Base-by-base conservation (phyloP, 2,329 filamentous ascomycete genomes). In the Nectriaceae sp. region DNA sequence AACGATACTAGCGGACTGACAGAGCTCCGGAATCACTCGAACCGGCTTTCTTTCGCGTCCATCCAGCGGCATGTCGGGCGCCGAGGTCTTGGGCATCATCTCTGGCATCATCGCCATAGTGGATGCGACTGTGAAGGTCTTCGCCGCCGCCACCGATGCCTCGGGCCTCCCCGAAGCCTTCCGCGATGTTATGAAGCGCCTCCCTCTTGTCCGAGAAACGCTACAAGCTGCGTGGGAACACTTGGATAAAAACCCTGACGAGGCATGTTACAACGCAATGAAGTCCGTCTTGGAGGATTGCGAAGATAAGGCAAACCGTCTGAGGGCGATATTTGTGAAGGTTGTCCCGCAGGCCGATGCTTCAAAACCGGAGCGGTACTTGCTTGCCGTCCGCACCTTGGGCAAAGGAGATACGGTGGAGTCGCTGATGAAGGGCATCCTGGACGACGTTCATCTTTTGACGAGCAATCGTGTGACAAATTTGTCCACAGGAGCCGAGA, bases 81-180 rank as follows among this genome's bases (percentile, higher is more conserved):
- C 40, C 19, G 52, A 53, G 21, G 52, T 65, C 18, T 16, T 65
- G 5, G 60, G 60, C 3, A 42, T 66, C 3, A 59, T 66, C 18
- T 59, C 59, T 3, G 58, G 57, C 11, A 57, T 65, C 20, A 63
- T 66, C 40, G 18, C 56, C 2, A 61, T 65, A 40, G 46, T 65
- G 44, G 61, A 65, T 26, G 55, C 46, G 11, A 51, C 56, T 2
- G 53, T 63, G 39, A 49, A 60, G 37, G 35, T 66, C 29, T 61
- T 60, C 49, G 53, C 57, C 11, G 56, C 62, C 16, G 51, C 50
- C 21, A 33, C 46, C 5, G 51, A 64, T 24, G 49, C 53, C 15
- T 16, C 54, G 10, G 62, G 61, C 29, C 58, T 63, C 11, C 62
- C 61, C 5, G 40, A 55, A 31, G 47, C 55, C 8, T 67, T 66